A percentile compares a stretch with the other conserved stretches of the same genome.
Conservation (phyloP, 257 asterid genomes). For the Ehretia macrophylla region DNA sequence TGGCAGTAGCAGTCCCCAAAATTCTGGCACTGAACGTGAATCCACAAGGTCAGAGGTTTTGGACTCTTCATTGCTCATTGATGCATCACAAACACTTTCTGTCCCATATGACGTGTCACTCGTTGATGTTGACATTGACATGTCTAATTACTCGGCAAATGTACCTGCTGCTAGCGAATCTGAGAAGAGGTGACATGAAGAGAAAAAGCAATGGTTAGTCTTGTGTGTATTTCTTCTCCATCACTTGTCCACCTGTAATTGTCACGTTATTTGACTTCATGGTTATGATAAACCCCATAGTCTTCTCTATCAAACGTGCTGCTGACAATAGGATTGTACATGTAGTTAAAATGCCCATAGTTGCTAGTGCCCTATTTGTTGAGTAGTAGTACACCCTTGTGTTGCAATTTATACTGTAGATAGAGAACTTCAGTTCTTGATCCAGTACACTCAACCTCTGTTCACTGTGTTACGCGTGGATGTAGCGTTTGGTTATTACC, state of each 20-base stretch:
- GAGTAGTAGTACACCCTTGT: too few relatives aligned
- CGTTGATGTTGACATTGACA: constrained; percentile 66
- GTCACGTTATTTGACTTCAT: background rate
- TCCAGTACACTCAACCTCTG: too few relatives aligned
- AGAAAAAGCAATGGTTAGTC: background rate
- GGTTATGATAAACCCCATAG: background rate
- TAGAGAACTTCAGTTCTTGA: background rate
- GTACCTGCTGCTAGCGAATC: constrained; percentile 38
- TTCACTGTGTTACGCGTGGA: too few relatives aligned
- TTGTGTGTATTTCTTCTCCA: background rate
- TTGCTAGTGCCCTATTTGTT: background rate
- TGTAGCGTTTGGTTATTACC: too few relatives aligned
- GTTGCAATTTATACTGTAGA: background rate
- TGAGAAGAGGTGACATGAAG: constrained; percentile 32
- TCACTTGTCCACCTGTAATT: background rate
- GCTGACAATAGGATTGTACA: constrained; percentile 1
- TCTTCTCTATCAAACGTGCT: background rate
- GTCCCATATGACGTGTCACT: constrained; percentile 54
- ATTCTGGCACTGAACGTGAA: constrained; percentile 17
- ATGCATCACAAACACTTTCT: constrained; percentile 34
- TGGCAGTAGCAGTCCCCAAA: constrained; percentile 24
- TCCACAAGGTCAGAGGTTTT: constrained; percentile 41
- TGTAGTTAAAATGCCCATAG: background rate
- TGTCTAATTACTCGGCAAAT: constrained; percentile 46
- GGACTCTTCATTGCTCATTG: constrained; percentile 45